phyloP scores from a whole-genome alignment of 371 early-diverging fungal genomes.

The Actinomortierella ambigua region DNA sequence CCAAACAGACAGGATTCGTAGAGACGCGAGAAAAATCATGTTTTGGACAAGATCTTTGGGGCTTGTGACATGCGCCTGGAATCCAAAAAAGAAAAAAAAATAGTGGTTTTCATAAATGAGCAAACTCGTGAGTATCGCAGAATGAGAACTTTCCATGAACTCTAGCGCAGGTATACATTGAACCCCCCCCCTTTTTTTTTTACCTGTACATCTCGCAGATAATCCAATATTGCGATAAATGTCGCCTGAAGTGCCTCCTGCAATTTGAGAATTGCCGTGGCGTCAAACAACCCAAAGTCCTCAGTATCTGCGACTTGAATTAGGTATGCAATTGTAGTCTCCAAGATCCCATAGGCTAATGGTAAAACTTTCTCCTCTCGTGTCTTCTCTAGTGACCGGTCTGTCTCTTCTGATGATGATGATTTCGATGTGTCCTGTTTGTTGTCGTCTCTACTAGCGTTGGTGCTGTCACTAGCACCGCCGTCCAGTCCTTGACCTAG shows the following conservation, averaged over 20 bases:
- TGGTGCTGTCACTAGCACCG: too few relatives aligned
- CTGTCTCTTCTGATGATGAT: background rate
- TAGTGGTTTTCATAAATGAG: background rate
- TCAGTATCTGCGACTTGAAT: slow-evolving; percentile 22
- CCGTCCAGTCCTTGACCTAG: slow-evolving; percentile 15
- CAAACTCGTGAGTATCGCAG: background rate
- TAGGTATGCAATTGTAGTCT: slow-evolving; percentile 33
- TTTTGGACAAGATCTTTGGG: slow-evolving; percentile 19
- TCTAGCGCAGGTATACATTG: background rate
- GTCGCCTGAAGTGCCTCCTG: slow-evolving; percentile 34
- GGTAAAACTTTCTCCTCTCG: slow-evolving; percentile 38
- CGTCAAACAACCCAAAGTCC: slow-evolving; percentile 30
- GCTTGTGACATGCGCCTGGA: slow-evolving; percentile 10
- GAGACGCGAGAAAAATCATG: slow-evolving; percentile 32
- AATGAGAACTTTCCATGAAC: background rate
- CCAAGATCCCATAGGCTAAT: slow-evolving; percentile 28
- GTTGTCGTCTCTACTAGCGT: too few relatives aligned
- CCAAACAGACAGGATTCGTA: slow-evolving; percentile 33
- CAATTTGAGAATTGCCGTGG: slow-evolving; percentile 28
- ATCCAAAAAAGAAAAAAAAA: background rate
- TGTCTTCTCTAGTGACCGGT: slow-evolving; percentile 4
- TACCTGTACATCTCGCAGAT: slow-evolving; percentile 40
- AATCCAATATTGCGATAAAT: slow-evolving; percentile 30
- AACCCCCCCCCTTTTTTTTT: too few relatives aligned
- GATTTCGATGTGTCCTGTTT: background rate